Percentiles rank a stretch among this genome's conserved stretches.
Evolutionary conservation across 1,284 basidiomycete species (phyloP).

Genomic region (Crucibulum parvulum): DNA sequence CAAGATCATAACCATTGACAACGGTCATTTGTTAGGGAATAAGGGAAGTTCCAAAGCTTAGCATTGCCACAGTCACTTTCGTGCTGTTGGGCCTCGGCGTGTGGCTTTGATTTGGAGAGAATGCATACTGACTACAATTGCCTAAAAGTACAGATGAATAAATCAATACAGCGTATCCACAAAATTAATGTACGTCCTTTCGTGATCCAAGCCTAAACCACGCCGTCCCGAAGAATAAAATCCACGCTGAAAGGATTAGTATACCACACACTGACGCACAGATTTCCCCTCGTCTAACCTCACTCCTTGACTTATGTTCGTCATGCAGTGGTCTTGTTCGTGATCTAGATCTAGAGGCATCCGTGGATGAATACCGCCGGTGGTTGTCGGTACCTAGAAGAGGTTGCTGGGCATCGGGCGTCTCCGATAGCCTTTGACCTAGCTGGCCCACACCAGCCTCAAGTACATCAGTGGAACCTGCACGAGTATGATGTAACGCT

Average conservation of each 20-base stretch:
- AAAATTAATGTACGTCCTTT: slow-evolving; percentile 3
- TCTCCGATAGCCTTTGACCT: too few species aligned
- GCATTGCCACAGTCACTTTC: too few species aligned
- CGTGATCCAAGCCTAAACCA: slow-evolving; percentile 57
- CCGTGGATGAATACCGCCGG: slow-evolving; percentile 11
- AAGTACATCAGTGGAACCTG: not conserved
- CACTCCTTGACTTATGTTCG: slow-evolving; percentile 38
- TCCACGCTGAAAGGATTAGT: slow-evolving; percentile 66
- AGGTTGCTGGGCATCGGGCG: not conserved
- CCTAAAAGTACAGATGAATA: not conserved
- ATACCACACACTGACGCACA: slow-evolving; percentile 51
- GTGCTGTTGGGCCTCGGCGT: too few species aligned
- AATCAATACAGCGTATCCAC: not conserved
- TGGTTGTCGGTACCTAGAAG: not conserved
- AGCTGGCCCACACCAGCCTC: not conserved
- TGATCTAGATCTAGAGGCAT: slow-evolving; percentile 8
- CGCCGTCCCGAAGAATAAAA: slow-evolving; percentile 70
- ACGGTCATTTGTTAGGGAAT: too few species aligned
- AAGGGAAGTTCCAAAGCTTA: too few species aligned
- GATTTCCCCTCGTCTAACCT: slow-evolving; percentile 53
- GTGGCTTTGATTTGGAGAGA: too few species aligned
- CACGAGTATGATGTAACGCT: not conserved
- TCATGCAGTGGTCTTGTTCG: slow-evolving; percentile 5
- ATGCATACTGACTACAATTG: too few species aligned
- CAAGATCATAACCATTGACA: too few species aligned